Evolutionary conservation across 1,284 basidiomycete genomes (phyloP).

Genomic region (Vanrija sp.): DNA sequence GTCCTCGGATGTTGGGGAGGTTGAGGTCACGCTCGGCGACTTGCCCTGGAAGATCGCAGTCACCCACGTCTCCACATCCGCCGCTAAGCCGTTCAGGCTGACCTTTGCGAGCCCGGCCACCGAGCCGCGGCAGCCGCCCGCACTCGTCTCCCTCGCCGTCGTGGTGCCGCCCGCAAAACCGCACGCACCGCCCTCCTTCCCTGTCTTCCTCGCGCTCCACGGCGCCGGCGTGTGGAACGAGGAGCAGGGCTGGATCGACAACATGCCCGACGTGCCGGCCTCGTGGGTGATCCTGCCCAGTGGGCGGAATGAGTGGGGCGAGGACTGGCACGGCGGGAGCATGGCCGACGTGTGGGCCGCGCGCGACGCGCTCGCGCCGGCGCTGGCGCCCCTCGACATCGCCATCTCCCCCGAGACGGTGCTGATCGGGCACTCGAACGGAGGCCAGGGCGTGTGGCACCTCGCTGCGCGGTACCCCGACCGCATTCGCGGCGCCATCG

Average conservation of each 20-base stretch:
- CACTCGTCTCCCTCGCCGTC: conserved; percentile 28
- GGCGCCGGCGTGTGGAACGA: conserved; percentile 43
- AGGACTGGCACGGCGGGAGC: conserved; percentile 48
- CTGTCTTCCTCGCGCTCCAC: conserved; percentile 41
- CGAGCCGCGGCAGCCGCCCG: conserved; percentile 7
- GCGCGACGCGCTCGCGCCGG: conserved; percentile 20
- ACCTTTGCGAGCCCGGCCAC: conserved; percentile 25
- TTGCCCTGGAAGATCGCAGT: background rate
- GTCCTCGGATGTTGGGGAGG: background rate
- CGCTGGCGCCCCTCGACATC: background rate
- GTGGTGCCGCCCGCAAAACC: conserved; percentile 21
- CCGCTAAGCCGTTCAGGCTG: conserved; percentile 18
- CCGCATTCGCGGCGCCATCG: conserved; percentile 64
- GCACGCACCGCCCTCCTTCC: background rate
- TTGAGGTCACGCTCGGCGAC: background rate
- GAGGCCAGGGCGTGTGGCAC: conserved; percentile 85
- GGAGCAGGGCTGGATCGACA: conserved; percentile 20
- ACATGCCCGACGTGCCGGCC: conserved; percentile 22
- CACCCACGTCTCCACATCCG: background rate
- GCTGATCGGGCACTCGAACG: conserved; percentile 84
- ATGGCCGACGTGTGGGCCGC: conserved; percentile 39
- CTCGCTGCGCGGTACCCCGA: conserved; percentile 71
- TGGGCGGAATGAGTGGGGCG: conserved; percentile 46
- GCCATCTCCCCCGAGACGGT: conserved; percentile 6
- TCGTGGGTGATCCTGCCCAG: conserved; percentile 42